Conservation (phyloP, 768 basidiomycete genomes). For the Boletus rex-veris region DNA sequence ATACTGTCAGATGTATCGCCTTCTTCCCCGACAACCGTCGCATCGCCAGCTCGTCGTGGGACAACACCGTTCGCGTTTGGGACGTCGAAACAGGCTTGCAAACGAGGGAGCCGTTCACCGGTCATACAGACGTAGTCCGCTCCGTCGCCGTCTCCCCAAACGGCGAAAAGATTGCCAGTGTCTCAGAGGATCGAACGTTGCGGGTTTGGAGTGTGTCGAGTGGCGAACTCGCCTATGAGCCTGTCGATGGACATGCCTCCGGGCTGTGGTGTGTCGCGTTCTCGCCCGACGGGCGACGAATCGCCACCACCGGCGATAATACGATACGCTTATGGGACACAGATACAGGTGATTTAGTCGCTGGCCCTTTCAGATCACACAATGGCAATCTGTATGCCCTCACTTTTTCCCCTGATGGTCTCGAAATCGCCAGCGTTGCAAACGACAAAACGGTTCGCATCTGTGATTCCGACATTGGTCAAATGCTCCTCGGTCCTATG, state of each 20-base stretch:
- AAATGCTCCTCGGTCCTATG: constrained; percentile 26
- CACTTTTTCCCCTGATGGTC: constrained; percentile 38
- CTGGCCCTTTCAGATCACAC: constrained; percentile 30
- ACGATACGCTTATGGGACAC: constrained; percentile 33
- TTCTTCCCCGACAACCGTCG: constrained; percentile 29
- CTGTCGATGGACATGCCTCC: constrained; percentile 26
- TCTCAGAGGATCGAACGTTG: constrained; percentile 27
- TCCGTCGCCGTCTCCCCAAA: constrained; percentile 31
- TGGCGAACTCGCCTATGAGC: constrained; percentile 20
- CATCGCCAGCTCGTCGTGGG: constrained; percentile 25
- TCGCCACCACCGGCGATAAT: constrained; percentile 34
- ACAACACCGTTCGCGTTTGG: constrained; percentile 28
- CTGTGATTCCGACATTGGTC: constrained; percentile 37
- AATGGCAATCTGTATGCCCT: constrained; percentile 31
- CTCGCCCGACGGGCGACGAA: constrained; percentile 29
- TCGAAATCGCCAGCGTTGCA: constrained; percentile 30
- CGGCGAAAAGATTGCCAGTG: constrained; percentile 26
- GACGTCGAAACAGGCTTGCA: constrained; percentile 20
- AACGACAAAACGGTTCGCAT: constrained; percentile 31
- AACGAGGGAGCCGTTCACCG: constrained; percentile 15
- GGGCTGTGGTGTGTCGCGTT: constrained; percentile 31
- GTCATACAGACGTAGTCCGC: constrained; percentile 29
- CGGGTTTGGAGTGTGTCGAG: constrained; percentile 27
- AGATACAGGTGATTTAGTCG: constrained; percentile 22
- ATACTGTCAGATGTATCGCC: constrained; percentile 25